Evolutionary conservation across 495 filamentous ascomycete species (phyloP).

Genomic region (Penicillium verhagenii): DNA sequence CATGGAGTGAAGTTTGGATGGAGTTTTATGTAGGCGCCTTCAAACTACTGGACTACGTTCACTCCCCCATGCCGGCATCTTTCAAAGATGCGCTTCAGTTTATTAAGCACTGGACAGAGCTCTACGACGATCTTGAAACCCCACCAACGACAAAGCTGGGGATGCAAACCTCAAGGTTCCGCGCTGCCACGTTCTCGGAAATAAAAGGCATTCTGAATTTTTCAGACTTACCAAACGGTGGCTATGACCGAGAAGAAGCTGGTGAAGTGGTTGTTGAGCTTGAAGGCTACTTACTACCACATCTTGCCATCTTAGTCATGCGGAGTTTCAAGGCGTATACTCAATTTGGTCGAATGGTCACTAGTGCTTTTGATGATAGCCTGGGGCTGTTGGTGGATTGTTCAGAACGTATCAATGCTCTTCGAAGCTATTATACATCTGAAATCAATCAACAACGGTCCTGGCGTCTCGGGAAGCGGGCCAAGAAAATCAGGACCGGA

Average conservation of each 20-base stretch:
- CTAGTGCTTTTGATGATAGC: neutral
- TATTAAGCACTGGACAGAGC: neutral
- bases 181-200: neutral
- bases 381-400: constrained; percentile 7
- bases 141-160: neutral
- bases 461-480: neutral
- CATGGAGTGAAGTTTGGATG: neutral
- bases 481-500: neutral
- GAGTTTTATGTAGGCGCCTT: neutral
- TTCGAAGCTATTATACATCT: neutral
- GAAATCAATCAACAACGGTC: neutral
- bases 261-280: constrained; percentile 2
- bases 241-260: neutral
- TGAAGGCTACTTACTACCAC: constrained; percentile 11
- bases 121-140: neutral
- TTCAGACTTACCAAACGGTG: neutral
- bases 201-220: neutral
- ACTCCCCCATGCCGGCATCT: neutral
- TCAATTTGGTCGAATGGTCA: neutral
- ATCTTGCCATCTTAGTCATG: neutral
- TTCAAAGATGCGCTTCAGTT: neutral
- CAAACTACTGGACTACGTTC: neutral
- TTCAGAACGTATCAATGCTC: neutral
- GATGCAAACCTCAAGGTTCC: neutral
- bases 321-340: constrained; percentile 6